Percentiles rank a stretch among this genome's conserved stretches.
phyloP scores from a whole-genome alignment of 768 basidiomycete species.

The Agaricus blazei region DNA sequence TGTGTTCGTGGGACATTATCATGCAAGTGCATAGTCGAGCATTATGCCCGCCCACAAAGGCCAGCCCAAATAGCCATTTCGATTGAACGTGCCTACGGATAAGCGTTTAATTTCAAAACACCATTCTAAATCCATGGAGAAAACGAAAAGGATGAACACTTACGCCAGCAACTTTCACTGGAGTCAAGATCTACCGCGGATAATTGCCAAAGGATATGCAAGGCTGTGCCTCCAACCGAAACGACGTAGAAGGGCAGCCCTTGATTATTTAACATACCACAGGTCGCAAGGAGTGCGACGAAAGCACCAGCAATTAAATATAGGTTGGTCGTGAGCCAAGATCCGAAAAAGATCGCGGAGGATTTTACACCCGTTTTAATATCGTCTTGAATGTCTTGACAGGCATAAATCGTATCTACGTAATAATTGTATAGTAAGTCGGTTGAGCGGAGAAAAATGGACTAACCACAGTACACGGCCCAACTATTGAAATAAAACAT shows the following conservation, averaged over 20 bases:
- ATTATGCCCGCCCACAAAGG: slow-evolving; percentile 41
- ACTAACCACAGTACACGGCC: slow-evolving; percentile 43
- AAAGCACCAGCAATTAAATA: slow-evolving; percentile 47
- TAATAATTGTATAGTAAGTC: background rate
- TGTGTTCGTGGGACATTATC: too few species aligned
- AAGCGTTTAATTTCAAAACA: background rate
- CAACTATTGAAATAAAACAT: slow-evolving; percentile 25
- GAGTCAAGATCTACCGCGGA: slow-evolving; percentile 35
- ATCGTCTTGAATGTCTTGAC: slow-evolving; percentile 75
- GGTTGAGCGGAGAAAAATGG: background rate
- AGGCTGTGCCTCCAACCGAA: slow-evolving; percentile 38
- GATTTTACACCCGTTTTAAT: slow-evolving; percentile 66
- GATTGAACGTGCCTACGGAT: slow-evolving; percentile 38
- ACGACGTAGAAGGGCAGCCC: slow-evolving; percentile 41
- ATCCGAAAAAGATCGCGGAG: slow-evolving; percentile 68
- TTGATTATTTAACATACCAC: slow-evolving; percentile 50
- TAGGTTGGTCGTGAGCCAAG: slow-evolving; percentile 53
- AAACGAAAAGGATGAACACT: slow-evolving; percentile 10
- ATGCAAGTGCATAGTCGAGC: slow-evolving; percentile 26
- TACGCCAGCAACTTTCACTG: slow-evolving; percentile 44
- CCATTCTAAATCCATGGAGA: too few species aligned
- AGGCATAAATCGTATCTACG: slow-evolving; percentile 70
- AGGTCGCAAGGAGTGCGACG: slow-evolving; percentile 41
- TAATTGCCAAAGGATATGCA: slow-evolving; percentile 45
- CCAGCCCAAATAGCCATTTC: slow-evolving; percentile 42